These are phyloP conservation scores for Geotrichum europaeum DNA, from an alignment of 1,139 yeast species.

Conservation along the genomic window DNA sequence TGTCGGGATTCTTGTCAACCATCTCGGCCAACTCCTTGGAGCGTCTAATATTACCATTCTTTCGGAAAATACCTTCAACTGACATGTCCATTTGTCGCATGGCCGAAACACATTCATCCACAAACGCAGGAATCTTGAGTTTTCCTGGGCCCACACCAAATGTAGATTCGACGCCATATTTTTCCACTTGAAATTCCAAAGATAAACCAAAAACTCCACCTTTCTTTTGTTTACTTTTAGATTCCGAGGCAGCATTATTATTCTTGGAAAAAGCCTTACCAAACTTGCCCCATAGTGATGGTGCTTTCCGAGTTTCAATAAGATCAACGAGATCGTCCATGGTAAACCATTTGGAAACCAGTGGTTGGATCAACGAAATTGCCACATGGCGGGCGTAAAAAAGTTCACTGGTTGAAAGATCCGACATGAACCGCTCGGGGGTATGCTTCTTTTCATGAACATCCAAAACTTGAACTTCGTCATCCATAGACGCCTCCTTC, in stretches of 20 bases:
- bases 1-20: constrained; percentile 69
- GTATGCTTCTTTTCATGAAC: constrained; percentile 18
- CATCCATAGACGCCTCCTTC: constrained; percentile 23
- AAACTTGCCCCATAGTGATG: constrained; percentile 66
- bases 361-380: constrained; percentile 49
- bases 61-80: constrained; percentile 92
- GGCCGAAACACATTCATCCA: constrained; percentile 80
- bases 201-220: constrained; percentile 72
- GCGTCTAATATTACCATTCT: constrained; percentile 89
- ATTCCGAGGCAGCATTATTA: constrained; percentile 28
- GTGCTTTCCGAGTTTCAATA: constrained; percentile 52
- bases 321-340: constrained; percentile 50
- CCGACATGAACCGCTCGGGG: constrained; percentile 53
- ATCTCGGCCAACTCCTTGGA: constrained; percentile 67
- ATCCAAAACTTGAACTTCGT: constrained; percentile 21
- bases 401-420: constrained; percentile 57
- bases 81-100: constrained; percentile 92
- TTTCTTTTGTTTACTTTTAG: constrained; percentile 29
- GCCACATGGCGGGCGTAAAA: constrained; percentile 63
- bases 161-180: constrained; percentile 80
- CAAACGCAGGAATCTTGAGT: constrained; percentile 73
- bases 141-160: constrained; percentile 77
- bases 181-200: constrained; percentile 60
- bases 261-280: constrained; percentile 38
- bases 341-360: constrained; percentile 37